Base-by-base conservation (phyloP, 1,284 basidiomycete species). In the Sporisorium sorghi region DNA sequence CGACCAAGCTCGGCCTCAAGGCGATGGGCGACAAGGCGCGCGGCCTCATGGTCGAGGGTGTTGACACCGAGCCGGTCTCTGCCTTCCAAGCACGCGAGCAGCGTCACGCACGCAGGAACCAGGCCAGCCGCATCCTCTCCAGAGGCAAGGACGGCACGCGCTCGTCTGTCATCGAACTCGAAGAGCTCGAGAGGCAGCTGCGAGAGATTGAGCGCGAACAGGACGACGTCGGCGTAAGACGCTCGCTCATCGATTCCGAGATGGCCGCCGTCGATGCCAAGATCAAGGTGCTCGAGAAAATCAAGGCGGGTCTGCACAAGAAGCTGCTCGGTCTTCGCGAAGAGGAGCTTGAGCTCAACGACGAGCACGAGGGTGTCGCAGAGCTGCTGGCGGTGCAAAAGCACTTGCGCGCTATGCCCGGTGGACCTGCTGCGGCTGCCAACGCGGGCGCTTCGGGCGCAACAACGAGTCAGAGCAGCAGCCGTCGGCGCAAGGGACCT, bases 331-430 rank as follows among this genome's bases (percentile, higher is more conserved):
- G 89, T 78, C 85, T 98, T 56, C 92, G 95, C 66, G 97, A 99
- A 83, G 95, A 98, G 76, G 94, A 97, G 78, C 87, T 99, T 32
- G 96, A 98, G 83, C 87, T 99, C 32, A 93, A 97, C 80, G 96
- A 97, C 76, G 96, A 69, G 53, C 64, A 39, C 35, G 70, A 78
- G 19, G 83, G 82, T 14, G 77, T 84, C 0, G 63, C 57, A 12
- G 80, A 82, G 58, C 61, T 83, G 35, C 44, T 84, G 19, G 80
- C 76, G 24, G 60, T 84, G 23, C 80, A 82, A 59, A 76, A 76
- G 43, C 79, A 77, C 39, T 64, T 81, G 33, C 69, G 74, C 33
- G 68, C 76, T 9, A 84, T 84, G 83, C 83, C 83, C 2, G 83
- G 83, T 21, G 80, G 78, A n/a, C 76, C 73, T 2, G 77, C 72